These are phyloP conservation scores for Penicillium silybi DNA, from an alignment of 495 filamentous ascomycete species.

Conservation along the genomic window DNA sequence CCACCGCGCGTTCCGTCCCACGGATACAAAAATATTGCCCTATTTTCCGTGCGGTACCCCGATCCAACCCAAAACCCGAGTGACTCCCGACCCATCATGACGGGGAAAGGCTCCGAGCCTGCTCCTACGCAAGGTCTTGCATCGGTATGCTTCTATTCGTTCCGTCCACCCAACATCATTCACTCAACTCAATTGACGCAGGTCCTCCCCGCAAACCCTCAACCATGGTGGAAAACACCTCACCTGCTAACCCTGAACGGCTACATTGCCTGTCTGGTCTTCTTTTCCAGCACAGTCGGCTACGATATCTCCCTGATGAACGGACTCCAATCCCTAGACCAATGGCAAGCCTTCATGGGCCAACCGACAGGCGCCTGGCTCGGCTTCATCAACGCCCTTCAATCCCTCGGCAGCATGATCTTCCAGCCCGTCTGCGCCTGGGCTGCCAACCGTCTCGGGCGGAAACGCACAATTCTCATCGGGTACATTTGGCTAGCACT, in stretches of 20 bases:
- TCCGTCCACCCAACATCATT: not conserved
- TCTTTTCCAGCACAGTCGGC: slow-evolving; percentile 23
- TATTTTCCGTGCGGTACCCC: no score
- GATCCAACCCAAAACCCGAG: no score
- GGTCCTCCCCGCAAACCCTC: slow-evolving; percentile 5
- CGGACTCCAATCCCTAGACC: slow-evolving; percentile 31
- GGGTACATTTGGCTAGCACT: slow-evolving; percentile 57
- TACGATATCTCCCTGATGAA: slow-evolving; percentile 32
- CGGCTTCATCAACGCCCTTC: slow-evolving; percentile 56
- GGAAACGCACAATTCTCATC: slow-evolving; percentile 53
- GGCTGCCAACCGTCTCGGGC: slow-evolving; percentile 56
- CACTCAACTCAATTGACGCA: not conserved
- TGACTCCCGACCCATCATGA: no score
- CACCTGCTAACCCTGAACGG: slow-evolving; percentile 22
- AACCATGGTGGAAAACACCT: slow-evolving; percentile 16
- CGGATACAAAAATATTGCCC: no score
- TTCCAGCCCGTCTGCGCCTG: slow-evolving; percentile 58
- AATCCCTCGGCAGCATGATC: slow-evolving; percentile 58
- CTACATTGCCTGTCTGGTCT: slow-evolving; percentile 15
- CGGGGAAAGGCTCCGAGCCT: not conserved
- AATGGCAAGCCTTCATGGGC: slow-evolving; percentile 34
- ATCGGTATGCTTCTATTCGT: not conserved
- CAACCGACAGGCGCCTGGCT: slow-evolving; percentile 50
- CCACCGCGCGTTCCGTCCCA: not conserved
- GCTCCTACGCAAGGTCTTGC: not conserved